Evolutionary conservation across 495 filamentous ascomycete species (phyloP).

Genomic region (Xylaria sp.): DNA sequence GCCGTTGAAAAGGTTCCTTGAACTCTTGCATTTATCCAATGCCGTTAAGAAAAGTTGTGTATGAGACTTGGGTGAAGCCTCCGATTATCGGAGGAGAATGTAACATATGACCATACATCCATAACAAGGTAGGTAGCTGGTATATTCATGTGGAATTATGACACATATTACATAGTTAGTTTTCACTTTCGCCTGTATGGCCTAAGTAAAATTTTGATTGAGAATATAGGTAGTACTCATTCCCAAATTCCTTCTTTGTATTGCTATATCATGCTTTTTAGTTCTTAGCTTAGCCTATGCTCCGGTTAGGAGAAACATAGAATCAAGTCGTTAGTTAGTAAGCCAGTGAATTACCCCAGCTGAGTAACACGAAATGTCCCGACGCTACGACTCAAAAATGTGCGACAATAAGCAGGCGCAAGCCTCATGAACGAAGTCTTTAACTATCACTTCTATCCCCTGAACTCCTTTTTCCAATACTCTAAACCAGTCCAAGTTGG

Average conservation of each 20-base stretch:
- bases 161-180: not conserved
- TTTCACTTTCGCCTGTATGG: not conserved
- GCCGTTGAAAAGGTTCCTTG: too few species aligned
- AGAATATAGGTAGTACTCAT: not conserved
- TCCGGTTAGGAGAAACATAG: not conserved
- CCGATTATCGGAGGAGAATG: not conserved
- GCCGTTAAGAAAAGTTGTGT: not conserved
- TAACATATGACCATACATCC: not conserved
- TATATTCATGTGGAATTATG: not conserved
- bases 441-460: conserved; percentile 16
- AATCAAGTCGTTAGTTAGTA: not conserved
- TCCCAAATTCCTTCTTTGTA: not conserved
- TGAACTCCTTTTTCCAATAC: conserved; percentile 9
- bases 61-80: not conserved
- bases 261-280: not conserved
- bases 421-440: not conserved
- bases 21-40: too few species aligned
- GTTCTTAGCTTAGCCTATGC: not conserved
- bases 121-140: too few species aligned
- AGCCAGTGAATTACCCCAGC: not conserved
- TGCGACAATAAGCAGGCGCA: not conserved
- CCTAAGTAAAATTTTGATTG: not conserved
- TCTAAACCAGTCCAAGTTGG: not conserved
- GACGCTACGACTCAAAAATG: not conserved
- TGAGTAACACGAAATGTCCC: not conserved